Conservation (phyloP, 805 yeast species). For the Lipomyces kockii region DNA sequence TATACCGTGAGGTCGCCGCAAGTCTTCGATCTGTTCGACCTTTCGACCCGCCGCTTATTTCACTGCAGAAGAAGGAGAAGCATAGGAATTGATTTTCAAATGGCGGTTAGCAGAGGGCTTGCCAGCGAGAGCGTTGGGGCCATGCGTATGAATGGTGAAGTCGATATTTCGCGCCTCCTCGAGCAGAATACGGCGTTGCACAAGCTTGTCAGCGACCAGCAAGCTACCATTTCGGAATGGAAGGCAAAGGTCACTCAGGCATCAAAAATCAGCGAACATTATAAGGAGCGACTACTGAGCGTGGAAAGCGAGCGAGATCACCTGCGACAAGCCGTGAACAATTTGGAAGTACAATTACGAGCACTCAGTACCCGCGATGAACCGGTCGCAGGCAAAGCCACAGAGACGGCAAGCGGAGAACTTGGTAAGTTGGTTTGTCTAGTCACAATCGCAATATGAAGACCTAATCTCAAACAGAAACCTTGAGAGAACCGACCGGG, state of each 20-base stretch:
- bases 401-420: background rate
- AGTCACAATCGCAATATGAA: background rate
- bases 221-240: constrained; percentile 1
- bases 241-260: background rate
- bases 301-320: constrained; percentile 19
- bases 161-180: background rate
- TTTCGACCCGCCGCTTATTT: background rate
- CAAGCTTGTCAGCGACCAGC: constrained; percentile 1
- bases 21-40: background rate
- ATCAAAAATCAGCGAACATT: background rate
- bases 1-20: background rate
- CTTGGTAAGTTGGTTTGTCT: background rate
- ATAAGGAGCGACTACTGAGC: background rate
- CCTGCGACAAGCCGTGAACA: constrained; percentile 9
- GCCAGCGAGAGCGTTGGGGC: background rate
- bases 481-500: background rate
- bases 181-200: background rate
- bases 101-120: background rate
- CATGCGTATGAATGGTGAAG: background rate
- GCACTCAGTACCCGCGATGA: background rate
- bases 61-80: background rate
- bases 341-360: constrained; percentile 12
- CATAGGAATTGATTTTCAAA: background rate
- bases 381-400: background rate
- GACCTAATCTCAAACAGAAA: background rate